Conservation (phyloP, 208 protist genomes). For the Perkinsela sp. region DNA sequence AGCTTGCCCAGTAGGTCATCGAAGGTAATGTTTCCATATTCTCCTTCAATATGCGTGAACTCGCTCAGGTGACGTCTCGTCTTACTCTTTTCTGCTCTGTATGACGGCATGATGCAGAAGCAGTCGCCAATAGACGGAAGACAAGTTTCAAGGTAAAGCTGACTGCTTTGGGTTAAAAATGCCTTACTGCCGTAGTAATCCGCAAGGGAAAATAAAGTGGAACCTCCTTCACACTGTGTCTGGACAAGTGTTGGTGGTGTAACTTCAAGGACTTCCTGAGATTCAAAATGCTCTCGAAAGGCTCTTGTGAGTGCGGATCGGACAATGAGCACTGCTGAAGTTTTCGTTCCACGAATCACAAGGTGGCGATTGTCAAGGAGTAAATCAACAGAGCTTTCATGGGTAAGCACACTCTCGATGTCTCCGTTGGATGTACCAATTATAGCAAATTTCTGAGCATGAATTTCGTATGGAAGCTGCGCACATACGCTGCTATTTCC, state of each 20-base stretch:
- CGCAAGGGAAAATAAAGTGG: slow-evolving; percentile 82
- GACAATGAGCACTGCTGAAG: slow-evolving; percentile 57
- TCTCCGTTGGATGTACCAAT: slow-evolving; percentile 38
- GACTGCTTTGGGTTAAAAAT: slow-evolving; percentile 92
- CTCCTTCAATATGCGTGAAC: slow-evolving; percentile 90
- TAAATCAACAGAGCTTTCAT: slow-evolving; percentile 66
- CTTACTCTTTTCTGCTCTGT: slow-evolving; percentile 88
- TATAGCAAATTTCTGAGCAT: slow-evolving; percentile 51
- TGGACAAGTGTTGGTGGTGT: slow-evolving; percentile 88
- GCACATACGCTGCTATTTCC: not conserved
- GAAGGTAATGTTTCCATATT: slow-evolving; percentile 84
- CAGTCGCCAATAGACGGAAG: slow-evolving; percentile 76
- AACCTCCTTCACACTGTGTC: slow-evolving; percentile 87
- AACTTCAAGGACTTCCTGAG: slow-evolving; percentile 66
- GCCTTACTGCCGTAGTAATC: slow-evolving; percentile 87
- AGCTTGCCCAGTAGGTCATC: slow-evolving; percentile 72
- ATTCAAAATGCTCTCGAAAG: slow-evolving; percentile 84
- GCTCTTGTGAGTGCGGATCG: slow-evolving; percentile 49
- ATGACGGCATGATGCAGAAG: slow-evolving; percentile 81
- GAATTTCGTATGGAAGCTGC: slow-evolving; percentile 42
- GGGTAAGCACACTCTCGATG: slow-evolving; percentile 57
- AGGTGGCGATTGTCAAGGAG: slow-evolving; percentile 80
- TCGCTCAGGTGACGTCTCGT: slow-evolving; percentile 91
- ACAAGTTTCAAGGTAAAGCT: slow-evolving; percentile 92
- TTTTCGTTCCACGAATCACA: slow-evolving; percentile 59